Evolutionary conservation across 192 early-diverging fungal genomes (phyloP), one percentile per base, ranked within the genome.

Genomic region (Radiomyces spectabilis): DNA sequence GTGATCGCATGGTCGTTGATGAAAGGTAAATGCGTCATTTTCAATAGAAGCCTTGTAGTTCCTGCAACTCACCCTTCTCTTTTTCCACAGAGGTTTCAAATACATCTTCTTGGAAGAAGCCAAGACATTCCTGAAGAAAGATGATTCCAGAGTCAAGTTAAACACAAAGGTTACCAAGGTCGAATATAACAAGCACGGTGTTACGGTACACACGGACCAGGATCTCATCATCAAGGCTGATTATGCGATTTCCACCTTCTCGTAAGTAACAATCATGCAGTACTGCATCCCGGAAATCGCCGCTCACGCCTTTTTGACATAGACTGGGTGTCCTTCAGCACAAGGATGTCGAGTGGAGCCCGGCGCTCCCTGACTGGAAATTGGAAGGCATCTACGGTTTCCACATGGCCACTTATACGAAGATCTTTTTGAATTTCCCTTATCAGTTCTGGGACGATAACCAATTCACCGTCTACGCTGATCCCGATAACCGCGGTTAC

Each of bases 351-450:
- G 38, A 48, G 22, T 71, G 58, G 55, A 42, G 25, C 0, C 69
- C 69, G 4, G 45, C 32, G 5, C 16, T 71, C 0, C 69, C 69
- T 22, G 65, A 54, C 1, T 71, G 69, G 69, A 71, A 71, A 26
- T 24, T 35, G 9, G 66, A 69, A 25, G 69, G 59, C 21, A 31
- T 71, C 5, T 66, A 41, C 41, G 55, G 56, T 5, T 71, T 71
- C 49, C 69, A 71, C 19, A 69, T 71, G 54, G 69, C 64, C 9
- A 68, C 64, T 15, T 71, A 71, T 35, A 48, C 54, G 37, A 71
- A 71, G 31, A 69, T 71, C 27, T 71, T 71, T 32, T 35, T 71
- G 16, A 55, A 56, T 22, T 71, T 69, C 41, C 59, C 59, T 5
- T 13, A 41, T 22, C 59, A 68, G 9, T 71, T 58, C 55, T 71